A percentile compares a stretch with the other conserved stretches of the same genome.
These are phyloP conservation scores for Panaeolus cyanescens DNA, from an alignment of 768 basidiomycete genomes.

Conservation along the genomic window DNA sequence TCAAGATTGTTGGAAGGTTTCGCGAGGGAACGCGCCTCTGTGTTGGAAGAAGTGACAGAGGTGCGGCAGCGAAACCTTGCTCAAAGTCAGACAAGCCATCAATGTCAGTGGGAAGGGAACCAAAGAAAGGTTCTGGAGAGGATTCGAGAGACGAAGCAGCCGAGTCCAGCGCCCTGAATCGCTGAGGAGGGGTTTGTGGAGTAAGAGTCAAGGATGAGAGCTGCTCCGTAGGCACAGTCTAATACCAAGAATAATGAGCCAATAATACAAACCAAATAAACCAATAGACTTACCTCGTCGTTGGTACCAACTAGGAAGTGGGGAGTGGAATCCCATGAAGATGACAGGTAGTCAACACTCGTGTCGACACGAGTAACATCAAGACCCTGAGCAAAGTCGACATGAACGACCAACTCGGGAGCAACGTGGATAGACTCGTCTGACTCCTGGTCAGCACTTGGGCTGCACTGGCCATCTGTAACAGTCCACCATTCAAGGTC, in stretches of 20 bases:
- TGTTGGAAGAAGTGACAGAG: constrained; percentile 25
- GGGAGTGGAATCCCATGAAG: constrained; percentile 27
- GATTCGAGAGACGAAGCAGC: constrained; percentile 60
- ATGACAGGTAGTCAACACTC: constrained; percentile 40
- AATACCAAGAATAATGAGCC: too few relatives aligned
- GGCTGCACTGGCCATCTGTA: constrained; percentile 65
- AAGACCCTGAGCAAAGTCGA: constrained; percentile 22
- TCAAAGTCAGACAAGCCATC: constrained; percentile 35
- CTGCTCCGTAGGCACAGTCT: constrained; percentile 40
- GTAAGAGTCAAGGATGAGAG: constrained; percentile 60
- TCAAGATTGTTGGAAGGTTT: constrained; percentile 34
- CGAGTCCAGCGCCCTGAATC: constrained; percentile 43
- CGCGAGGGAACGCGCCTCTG: constrained; percentile 29
- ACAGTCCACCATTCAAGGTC: constrained; percentile 92
- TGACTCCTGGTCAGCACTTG: constrained; percentile 42
- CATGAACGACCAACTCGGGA: constrained; percentile 16
- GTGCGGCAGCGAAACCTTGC: constrained; percentile 36
- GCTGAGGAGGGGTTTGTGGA: constrained; percentile 50
- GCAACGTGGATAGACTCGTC: constrained; percentile 38
- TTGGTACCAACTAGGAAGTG: constrained; percentile 17
- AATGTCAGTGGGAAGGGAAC: constrained; percentile 40
- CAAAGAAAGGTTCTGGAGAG: constrained; percentile 47
- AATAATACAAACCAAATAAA: too few relatives aligned
- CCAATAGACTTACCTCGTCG: constrained; percentile 39
- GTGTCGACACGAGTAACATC: constrained; percentile 35